Evolutionary conservation across 1,284 basidiomycete genomes (phyloP).

Genomic region (Ganoderma sp.): DNA sequence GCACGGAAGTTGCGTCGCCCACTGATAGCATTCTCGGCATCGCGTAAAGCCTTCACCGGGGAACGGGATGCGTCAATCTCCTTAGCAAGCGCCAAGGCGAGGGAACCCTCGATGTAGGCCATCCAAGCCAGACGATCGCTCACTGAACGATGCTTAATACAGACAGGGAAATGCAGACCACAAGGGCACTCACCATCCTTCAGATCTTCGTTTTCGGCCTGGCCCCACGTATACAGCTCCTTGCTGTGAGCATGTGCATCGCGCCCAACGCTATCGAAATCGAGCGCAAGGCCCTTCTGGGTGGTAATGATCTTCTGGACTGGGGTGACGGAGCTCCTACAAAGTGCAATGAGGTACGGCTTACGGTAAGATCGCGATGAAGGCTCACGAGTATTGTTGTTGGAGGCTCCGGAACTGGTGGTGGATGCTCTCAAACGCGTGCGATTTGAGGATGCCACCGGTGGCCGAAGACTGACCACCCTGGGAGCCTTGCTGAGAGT

Average conservation of each 20-base stretch:
- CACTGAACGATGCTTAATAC: constrained; percentile 47
- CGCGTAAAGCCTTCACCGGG: constrained; percentile 72
- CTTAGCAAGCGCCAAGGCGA: constrained; percentile 61
- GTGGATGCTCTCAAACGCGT: constrained; percentile 65
- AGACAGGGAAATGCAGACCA: background rate
- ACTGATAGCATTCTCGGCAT: constrained; percentile 64
- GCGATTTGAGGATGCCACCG: constrained; percentile 41
- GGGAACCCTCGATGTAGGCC: constrained; percentile 73
- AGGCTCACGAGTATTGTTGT: constrained; percentile 74
- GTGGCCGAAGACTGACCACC: constrained; percentile 27
- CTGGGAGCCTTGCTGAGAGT: constrained; percentile 43
- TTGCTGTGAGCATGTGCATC: constrained; percentile 77
- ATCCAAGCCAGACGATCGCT: constrained; percentile 80
- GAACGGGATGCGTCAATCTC: constrained; percentile 67
- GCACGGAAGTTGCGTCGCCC: constrained; percentile 67
- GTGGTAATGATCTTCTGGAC: constrained; percentile 77
- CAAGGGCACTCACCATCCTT: constrained; percentile 65
- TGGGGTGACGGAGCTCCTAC: constrained; percentile 58
- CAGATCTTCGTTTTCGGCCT: constrained; percentile 67
- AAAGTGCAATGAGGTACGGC: background rate
- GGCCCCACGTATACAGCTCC: constrained; percentile 83
- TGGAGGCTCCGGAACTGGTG: constrained; percentile 74
- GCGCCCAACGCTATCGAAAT: constrained; percentile 67
- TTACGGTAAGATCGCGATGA: background rate
- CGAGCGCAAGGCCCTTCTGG: constrained; percentile 75